Evolutionary conservation across 1,284 basidiomycete species (phyloP), one percentile per base, ranked within the genome.

Genomic region (Coriolopsis trogii): DNA sequence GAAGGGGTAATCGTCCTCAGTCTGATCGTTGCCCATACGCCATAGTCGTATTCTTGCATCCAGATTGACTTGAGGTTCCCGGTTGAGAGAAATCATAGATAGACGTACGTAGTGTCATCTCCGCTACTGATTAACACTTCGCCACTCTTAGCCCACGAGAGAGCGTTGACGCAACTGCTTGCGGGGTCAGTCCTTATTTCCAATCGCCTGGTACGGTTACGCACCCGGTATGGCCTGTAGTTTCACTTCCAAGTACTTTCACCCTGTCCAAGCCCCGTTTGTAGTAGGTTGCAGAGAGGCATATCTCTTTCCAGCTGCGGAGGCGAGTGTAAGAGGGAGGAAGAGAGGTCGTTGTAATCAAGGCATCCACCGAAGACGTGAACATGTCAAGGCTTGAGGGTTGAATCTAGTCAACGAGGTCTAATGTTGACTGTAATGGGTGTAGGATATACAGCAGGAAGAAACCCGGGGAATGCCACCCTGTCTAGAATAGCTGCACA

Each of bases 121-220:
- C 91, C 89, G 13, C 87, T 90, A 51, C 83, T 91, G 15, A 95
- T 71, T 28, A 95, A 73, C 6, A 87, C 68, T 46, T 84, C 77
- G 1, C 93, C 93, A 55, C 87, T 82, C 47, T 78, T 77, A 2
- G 86, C 84, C 93, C 93, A 96, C 53, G 84, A 87, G 13, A 95
- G 67, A 9, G 93, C 91, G 65, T 95, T 95, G 15, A 95, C 89
- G 61, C 91, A 94, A 45, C 87, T 87, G 59, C 8, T 44, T 41
- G 31, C 6, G 26, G 12, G 25, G 13, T 23, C n/a, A 25, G 1
- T 26, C 18, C 28, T 28, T 21, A 5, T 20, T 8, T 20, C 15
- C 10, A 4, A 23, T 33, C 40, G 18, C 23, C 20, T 20, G 41
- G 8, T 9, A 18, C 15, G 28, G 15, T 28, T 53, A 34, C 77